Conservation (phyloP, 1,139 yeast species). For the Protomyces inundatus region DNA sequence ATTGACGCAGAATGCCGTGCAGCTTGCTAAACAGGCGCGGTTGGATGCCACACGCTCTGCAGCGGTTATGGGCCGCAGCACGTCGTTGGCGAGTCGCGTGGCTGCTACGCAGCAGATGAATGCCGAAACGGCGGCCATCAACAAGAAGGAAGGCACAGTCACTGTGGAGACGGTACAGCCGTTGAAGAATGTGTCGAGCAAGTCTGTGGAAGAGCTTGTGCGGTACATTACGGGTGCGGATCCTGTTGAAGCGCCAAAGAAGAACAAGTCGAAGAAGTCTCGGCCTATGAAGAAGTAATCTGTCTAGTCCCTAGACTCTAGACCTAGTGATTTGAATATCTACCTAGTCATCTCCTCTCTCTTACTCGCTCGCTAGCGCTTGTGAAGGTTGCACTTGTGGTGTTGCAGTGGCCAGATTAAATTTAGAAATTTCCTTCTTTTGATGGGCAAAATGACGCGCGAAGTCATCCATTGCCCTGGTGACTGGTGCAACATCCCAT, state of each 20-base stretch:
- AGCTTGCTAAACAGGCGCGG: conserved; percentile 32
- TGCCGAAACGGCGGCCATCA: not conserved
- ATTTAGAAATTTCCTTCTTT: too few species aligned
- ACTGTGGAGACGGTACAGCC: not conserved
- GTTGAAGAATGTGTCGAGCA: not conserved
- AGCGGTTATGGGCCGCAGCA: not conserved
- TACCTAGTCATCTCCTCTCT: too few species aligned
- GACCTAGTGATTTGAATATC: too few species aligned
- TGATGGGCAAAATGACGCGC: too few species aligned
- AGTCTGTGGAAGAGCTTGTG: conserved; percentile 38
- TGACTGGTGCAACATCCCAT: too few species aligned
- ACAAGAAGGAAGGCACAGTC: not conserved
- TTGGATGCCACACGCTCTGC: conserved; percentile 4
- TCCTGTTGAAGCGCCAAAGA: not conserved
- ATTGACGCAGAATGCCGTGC: conserved; percentile 40
- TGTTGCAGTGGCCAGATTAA: too few species aligned
- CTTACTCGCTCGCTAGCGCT: too few species aligned
- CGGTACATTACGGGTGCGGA: conserved; percentile 38
- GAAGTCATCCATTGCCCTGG: too few species aligned
- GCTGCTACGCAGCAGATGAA: not conserved
- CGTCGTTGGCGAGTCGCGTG: not conserved
- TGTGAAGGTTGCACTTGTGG: too few species aligned
- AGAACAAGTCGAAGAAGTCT: not conserved
- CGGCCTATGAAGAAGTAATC: too few species aligned
- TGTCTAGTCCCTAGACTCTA: too few species aligned